Base-by-base conservation (phyloP, 2,329 filamentous ascomycete species). In the Aspergillus sp. region DNA sequence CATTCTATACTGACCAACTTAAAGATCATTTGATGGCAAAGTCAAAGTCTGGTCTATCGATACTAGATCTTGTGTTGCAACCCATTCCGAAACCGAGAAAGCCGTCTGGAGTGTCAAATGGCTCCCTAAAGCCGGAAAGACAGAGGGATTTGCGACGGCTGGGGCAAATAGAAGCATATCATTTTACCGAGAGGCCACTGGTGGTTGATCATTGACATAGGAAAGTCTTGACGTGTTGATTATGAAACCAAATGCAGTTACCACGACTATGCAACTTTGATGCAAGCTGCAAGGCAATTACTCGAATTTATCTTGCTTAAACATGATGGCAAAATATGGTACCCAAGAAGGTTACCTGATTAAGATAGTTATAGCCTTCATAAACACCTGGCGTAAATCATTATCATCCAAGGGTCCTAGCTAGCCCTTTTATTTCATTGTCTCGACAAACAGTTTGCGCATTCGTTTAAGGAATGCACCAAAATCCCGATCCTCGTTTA, bases 41-140 rank as follows among this genome's bases (percentile, higher is more conserved):
- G 88, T 87, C 48, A 96, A 95, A 68, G 87, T 97, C 28, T 98
- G 93, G 93, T 91, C 88, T 28, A 80, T 96, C 46, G 90, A 95
- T 57, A 80, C 83, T 30, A 79, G 82, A 44, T 76, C 77, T 5
- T 97, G 93, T 62, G 93, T 98, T 36, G 90, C 91, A 9, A 98
- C 93, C 7, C 89, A 95, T 63, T 90, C 85, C 45, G 90, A 97
- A 71, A 90, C 88, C 5, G 90, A 91, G 51, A 86, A 87, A 67
- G 79, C 83, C 0, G 63, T 97, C 3, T 96, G 90, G 86, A 81
- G 82, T 43, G 88, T 90, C 27, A 85, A 82, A 59, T 95, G 89
- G 89, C 67, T 95, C 47, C 86, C 86, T 8, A 90, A 86, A 70
- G 78, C 78, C 1, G 67, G 68, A 12, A 72, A 69, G 43, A 73